Conservation (phyloP, 805 yeast species). For the Alloascoidea hylecoeti region DNA sequence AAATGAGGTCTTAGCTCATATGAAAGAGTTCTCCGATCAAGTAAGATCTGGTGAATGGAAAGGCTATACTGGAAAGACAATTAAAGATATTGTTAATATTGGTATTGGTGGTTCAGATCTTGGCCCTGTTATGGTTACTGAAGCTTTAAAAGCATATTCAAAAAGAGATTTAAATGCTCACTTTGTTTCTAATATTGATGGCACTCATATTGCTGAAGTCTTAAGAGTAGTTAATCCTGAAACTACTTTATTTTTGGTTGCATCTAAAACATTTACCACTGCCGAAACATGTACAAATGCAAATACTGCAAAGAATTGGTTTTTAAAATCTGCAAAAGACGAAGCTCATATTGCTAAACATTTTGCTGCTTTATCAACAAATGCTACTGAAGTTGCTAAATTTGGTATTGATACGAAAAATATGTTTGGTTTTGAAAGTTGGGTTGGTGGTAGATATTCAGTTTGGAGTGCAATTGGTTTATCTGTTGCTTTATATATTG, state of each 20-base stretch:
- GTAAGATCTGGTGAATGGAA: constrained; percentile 93
- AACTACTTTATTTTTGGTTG: constrained; percentile 83
- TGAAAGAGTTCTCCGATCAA: constrained; percentile 86
- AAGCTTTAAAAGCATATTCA: constrained; percentile 87
- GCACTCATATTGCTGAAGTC: constrained; percentile 79
- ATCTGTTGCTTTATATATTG: constrained; percentile 89
- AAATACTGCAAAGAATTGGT: constrained; percentile 90
- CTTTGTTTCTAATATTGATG: constrained; percentile 97
- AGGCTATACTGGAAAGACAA: constrained; percentile 91
- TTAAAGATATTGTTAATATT: constrained; percentile 90
- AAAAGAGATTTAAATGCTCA: constrained; percentile 59
- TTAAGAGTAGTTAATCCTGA: constrained; percentile 70
- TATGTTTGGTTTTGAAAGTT: constrained; percentile 96
- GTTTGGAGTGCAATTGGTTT: constrained; percentile 99
- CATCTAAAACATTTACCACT: constrained; percentile 97
- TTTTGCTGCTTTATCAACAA: constrained; percentile 93
- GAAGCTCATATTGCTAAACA: constrained; percentile 79
- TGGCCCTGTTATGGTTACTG: constrained; percentile 99
- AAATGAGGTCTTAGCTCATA: constrained; percentile 81
- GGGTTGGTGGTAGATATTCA: constrained; percentile 99
- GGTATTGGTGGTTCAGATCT: constrained; percentile 99
- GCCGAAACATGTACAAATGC: constrained; percentile 98
- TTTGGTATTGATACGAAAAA: constrained; percentile 96
- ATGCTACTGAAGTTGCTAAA: constrained; percentile 78
- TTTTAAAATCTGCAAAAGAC: constrained; percentile 59